Evolutionary conservation across 371 early-diverging fungal species (phyloP).

Genomic region (Rhizomucor pusillus): DNA sequence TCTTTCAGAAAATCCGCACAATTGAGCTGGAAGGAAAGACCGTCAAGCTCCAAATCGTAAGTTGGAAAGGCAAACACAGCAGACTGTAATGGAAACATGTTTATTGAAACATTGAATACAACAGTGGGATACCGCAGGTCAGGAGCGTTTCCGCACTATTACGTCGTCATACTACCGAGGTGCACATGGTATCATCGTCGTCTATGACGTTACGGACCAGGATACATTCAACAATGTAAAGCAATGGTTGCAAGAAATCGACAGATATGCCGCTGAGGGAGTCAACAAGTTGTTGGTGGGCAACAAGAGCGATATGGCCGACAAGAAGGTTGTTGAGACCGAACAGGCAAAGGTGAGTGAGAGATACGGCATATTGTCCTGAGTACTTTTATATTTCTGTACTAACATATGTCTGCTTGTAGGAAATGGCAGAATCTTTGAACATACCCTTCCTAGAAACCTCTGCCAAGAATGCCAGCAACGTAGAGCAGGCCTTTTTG

Average conservation of each 20-base stretch:
- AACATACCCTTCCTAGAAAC: conserved; percentile 93
- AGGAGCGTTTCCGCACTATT: conserved; percentile 99
- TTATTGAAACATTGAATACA: conserved; percentile 81
- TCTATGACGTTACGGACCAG: conserved; percentile 98
- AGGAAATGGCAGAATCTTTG: conserved; percentile 85
- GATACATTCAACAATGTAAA: conserved; percentile 88
- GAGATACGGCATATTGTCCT: not conserved
- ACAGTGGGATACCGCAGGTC: conserved; percentile 98
- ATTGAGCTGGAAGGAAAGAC: conserved; percentile 97
- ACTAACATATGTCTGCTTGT: not conserved
- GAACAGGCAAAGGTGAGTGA: conserved; percentile 62
- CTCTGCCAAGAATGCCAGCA: conserved; percentile 90
- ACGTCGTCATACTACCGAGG: conserved; percentile 96
- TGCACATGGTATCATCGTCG: conserved; percentile 98
- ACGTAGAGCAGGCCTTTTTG: conserved; percentile 96
- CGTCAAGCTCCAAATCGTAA: conserved; percentile 97
- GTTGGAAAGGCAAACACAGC: conserved; percentile 3
- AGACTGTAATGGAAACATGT: not conserved
- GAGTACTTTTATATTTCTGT: conserved; percentile 1
- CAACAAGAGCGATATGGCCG: conserved; percentile 97
- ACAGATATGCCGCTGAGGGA: conserved; percentile 52
- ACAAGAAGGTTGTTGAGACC: conserved; percentile 80
- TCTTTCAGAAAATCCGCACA: conserved; percentile 95
- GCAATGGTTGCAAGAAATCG: conserved; percentile 96
- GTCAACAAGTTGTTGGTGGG: conserved; percentile 97